Percentiles rank a stretch among this genome's conserved stretches.
These are phyloP conservation scores for Calonectria pauciramosa DNA, from an alignment of 2,329 filamentous ascomycete species.

Conservation along the genomic window DNA sequence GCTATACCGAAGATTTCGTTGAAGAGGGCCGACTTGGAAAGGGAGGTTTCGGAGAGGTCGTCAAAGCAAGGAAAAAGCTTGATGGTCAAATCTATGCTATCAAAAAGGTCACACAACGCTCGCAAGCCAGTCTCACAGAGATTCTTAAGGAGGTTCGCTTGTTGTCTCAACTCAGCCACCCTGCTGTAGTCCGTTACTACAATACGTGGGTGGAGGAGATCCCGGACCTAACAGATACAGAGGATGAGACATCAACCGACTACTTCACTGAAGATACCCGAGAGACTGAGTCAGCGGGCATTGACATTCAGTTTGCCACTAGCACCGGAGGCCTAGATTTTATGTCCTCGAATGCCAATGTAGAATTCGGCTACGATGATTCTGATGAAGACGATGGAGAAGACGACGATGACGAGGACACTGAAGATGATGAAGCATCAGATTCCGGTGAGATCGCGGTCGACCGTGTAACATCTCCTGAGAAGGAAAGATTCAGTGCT, in stretches of 20 bases:
- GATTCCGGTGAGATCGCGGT: slow-evolving; percentile 50
- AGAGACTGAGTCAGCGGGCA: slow-evolving; percentile 56
- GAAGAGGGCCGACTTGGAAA: slow-evolving; percentile 91
- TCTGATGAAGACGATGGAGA: slow-evolving; percentile 61
- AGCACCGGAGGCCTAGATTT: slow-evolving; percentile 91
- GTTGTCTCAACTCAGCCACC: slow-evolving; percentile 93
- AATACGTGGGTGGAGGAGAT: slow-evolving; percentile 93
- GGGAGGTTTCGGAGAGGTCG: slow-evolving; percentile 95
- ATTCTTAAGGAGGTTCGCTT: slow-evolving; percentile 88
- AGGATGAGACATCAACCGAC: slow-evolving; percentile 70
- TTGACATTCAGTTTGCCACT: slow-evolving; percentile 71
- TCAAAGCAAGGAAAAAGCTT: slow-evolving; percentile 94
- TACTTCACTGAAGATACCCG: slow-evolving; percentile 54
- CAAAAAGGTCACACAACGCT: slow-evolving; percentile 93
- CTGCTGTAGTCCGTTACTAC: slow-evolving; percentile 88
- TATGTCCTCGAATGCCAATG: slow-evolving; percentile 86
- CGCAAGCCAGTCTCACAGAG: slow-evolving; percentile 83
- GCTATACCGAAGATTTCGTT: slow-evolving; percentile 91
- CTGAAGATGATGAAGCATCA: slow-evolving; percentile 60
- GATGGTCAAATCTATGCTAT: slow-evolving; percentile 96
- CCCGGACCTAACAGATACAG: slow-evolving; percentile 65
- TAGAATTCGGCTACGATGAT: slow-evolving; percentile 79
- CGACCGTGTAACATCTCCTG: slow-evolving; percentile 46
- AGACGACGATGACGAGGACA: slow-evolving; percentile 58
- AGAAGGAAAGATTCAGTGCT: slow-evolving; percentile 47